Evolutionary conservation across 2,329 filamentous ascomycete genomes (phyloP).

Genomic region (Alternaria hordeiaustralica): DNA sequence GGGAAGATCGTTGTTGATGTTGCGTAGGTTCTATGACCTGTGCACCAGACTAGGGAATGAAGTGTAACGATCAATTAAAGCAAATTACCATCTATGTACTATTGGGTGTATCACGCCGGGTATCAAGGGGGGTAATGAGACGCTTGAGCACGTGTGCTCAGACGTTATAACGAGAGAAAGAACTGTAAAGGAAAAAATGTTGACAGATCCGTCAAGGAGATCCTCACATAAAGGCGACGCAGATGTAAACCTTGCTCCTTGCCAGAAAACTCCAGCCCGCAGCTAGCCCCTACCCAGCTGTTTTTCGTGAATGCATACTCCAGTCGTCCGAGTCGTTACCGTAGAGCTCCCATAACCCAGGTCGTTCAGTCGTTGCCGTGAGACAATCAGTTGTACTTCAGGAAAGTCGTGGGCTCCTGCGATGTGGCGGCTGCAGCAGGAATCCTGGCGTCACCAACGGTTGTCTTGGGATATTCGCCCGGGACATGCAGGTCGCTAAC

Average conservation of each 20-base stretch:
- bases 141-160: background rate
- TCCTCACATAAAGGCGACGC: background rate
- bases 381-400: background rate
- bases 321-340: background rate
- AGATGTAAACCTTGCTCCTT: background rate
- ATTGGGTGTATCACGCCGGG: slow-evolving; percentile 1
- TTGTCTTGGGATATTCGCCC: slow-evolving; percentile 64
- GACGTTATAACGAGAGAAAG: background rate
- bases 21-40: background rate
- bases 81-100: slow-evolving; percentile 6
- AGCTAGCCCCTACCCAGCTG: background rate
- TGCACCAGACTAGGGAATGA: background rate
- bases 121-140: slow-evolving; percentile 5
- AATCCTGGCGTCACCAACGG: slow-evolving; percentile 1
- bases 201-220: background rate
- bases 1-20: slow-evolving; percentile 42
- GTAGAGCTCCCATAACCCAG: background rate
- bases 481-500: slow-evolving; percentile 73
- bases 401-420: background rate
- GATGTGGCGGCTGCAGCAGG: background rate
- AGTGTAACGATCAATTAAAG: background rate
- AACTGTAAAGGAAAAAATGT: background rate
- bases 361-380: background rate
- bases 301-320: background rate
- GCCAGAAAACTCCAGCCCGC: background rate